These are phyloP conservation scores for Scutellaria baicalensis DNA, from an alignment of 257 asterid species.

Conservation along the genomic window DNA sequence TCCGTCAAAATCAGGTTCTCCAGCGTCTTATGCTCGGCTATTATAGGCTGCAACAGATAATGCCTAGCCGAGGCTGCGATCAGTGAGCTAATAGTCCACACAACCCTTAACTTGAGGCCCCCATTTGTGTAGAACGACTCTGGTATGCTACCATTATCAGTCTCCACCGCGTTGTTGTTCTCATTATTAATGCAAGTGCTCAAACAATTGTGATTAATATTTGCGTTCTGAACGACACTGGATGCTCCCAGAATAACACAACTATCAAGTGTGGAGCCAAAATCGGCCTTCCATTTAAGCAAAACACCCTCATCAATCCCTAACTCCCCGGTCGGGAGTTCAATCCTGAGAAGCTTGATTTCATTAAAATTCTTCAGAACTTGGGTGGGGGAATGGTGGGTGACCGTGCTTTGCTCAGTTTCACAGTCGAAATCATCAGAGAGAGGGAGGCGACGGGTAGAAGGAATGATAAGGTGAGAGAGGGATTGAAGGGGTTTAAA, in stretches of 20 bases:
- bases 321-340: constrained; percentile 61
- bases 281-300: constrained; percentile 72
- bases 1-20: constrained; percentile 56
- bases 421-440: constrained; percentile 27
- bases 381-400: constrained; percentile 75
- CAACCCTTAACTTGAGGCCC: constrained; percentile 62
- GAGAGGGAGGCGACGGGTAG: constrained; percentile 26
- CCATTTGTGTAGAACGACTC: constrained; percentile 71
- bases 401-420: constrained; percentile 33
- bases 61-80: constrained; percentile 79
- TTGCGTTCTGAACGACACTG: constrained; percentile 27
- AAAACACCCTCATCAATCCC: constrained; percentile 65
- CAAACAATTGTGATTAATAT: not conserved
- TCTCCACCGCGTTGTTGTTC: constrained; percentile 19
- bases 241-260: constrained; percentile 80
- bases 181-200: constrained; percentile 6
- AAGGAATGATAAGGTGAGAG: constrained; percentile 51
- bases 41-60: constrained; percentile 66
- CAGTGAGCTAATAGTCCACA: constrained; percentile 74
- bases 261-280: constrained; percentile 66
- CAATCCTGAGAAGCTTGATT: constrained; percentile 46
- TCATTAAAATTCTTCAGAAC: constrained; percentile 66
- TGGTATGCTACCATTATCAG: constrained; percentile 56
- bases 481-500: constrained; percentile 70
- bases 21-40: constrained; percentile 56